A percentile compares a stretch with the other conserved stretches of the same genome.
Conservation (phyloP, 2,329 filamentous ascomycete genomes). For the Colletotrichum sp. region DNA sequence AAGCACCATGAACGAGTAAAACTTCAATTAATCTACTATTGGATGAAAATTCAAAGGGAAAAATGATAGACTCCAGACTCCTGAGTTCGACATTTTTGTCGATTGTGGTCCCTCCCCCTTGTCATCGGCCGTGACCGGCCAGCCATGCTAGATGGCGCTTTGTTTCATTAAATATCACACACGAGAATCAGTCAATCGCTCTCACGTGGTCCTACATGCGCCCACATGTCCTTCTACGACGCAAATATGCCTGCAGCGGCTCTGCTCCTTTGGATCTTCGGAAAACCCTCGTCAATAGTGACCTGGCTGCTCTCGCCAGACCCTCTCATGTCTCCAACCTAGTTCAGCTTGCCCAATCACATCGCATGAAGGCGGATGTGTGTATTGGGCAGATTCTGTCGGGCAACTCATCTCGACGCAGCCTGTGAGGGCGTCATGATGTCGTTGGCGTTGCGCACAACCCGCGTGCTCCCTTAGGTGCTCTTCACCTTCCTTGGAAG, state of each 20-base stretch:
- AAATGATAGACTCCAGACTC: conserved; percentile 6
- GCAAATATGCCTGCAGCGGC: neutral
- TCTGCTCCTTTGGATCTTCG: neutral
- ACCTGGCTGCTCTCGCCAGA: no score
- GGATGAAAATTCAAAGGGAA: neutral
- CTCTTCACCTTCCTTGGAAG: conserved; percentile 48
- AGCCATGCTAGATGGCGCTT: neutral
- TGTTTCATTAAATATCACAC: neutral
- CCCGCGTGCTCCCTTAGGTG: neutral
- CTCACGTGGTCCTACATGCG: neutral
- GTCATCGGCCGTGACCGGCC: neutral
- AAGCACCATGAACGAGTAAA: neutral
- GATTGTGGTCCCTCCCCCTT: neutral
- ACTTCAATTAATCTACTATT: conserved; percentile 8
- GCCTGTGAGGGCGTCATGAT: neutral
- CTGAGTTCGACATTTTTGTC: neutral
- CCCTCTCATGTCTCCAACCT: neutral
- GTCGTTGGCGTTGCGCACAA: neutral
- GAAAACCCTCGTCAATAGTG: neutral
- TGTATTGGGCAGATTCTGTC: neutral
- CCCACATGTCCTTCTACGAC: neutral
- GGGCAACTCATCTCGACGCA: neutral
- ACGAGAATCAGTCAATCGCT: neutral
- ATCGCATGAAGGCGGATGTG: neutral
- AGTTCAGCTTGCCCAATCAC: neutral